Conservation (phyloP, 2,329 filamentous ascomycete genomes). For the Trichoderma hamatum region DNA sequence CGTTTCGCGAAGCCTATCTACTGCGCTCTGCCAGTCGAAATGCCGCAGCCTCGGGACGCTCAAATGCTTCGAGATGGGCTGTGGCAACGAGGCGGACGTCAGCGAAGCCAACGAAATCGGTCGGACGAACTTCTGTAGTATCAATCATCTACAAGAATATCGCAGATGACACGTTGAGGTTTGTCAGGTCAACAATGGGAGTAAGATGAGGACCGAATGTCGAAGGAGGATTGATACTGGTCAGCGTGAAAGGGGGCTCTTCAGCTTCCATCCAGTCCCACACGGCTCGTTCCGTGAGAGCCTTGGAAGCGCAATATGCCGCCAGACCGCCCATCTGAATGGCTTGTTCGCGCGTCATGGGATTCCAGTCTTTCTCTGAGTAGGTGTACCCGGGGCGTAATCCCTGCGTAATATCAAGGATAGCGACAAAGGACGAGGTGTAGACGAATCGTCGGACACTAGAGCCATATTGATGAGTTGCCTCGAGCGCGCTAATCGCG, state of each 20-base stretch:
- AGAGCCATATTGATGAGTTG: constrained; percentile 48
- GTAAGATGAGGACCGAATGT: no score
- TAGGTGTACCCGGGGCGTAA: constrained; percentile 38
- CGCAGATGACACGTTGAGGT: no score
- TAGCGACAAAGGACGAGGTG: constrained; percentile 52
- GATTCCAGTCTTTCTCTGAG: constrained; percentile 36
- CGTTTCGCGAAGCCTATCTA: constrained; percentile 56
- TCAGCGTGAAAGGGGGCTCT: constrained; percentile 58
- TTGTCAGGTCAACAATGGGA: no score
- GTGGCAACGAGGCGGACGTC: no score
- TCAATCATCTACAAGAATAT: no score
- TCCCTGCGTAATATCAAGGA: constrained; percentile 45
- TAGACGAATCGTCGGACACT: constrained; percentile 66
- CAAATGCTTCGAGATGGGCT: constrained; percentile 59
- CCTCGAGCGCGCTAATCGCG: constrained; percentile 45
- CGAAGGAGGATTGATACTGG: constrained; percentile 64
- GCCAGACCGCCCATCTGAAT: constrained; percentile 27
- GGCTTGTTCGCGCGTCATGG: constrained; percentile 35
- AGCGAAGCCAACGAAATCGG: no score
- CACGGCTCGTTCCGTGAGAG: no score
- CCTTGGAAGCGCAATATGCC: constrained; percentile 36
- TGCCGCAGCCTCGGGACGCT: constrained; percentile 59
- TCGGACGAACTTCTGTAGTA: no score
- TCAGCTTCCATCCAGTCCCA: constrained; percentile 52
- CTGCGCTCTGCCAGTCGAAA: constrained; percentile 62